A percentile compares a stretch with the other conserved stretches of the same genome.
Conservation (phyloP, 2,329 filamentous ascomycete genomes). For the Anthostomella pinea region DNA sequence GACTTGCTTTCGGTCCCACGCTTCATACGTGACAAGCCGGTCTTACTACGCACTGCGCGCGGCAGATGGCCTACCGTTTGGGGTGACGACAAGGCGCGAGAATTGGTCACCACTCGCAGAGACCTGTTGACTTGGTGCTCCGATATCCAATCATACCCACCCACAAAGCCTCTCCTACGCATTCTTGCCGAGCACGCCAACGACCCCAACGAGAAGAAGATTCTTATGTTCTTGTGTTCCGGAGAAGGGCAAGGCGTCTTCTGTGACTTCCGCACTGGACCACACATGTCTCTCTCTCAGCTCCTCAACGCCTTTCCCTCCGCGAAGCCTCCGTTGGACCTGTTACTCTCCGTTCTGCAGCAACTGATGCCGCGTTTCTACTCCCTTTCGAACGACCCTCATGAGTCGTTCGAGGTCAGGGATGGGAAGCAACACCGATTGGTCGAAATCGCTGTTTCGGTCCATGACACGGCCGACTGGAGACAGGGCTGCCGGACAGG, state of each 20-base stretch:
- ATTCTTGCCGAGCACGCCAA: slow-evolving; percentile 81
- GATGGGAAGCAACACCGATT: slow-evolving; percentile 72
- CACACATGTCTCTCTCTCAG: slow-evolving; percentile 81
- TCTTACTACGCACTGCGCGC: slow-evolving; percentile 72
- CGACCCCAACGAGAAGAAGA: slow-evolving; percentile 80
- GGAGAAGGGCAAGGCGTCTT: slow-evolving; percentile 89
- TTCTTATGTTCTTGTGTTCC: slow-evolving; percentile 80
- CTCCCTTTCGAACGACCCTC: slow-evolving; percentile 93
- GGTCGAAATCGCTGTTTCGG: slow-evolving; percentile 93
- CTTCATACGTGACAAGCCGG: slow-evolving; percentile 78
- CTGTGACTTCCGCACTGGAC: slow-evolving; percentile 89
- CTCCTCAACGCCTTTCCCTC: slow-evolving; percentile 90
- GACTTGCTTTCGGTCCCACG: slow-evolving; percentile 78
- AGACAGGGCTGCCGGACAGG: slow-evolving; percentile 70
- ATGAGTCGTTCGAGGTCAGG: slow-evolving; percentile 66
- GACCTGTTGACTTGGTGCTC: slow-evolving; percentile 95
- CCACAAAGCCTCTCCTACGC: slow-evolving; percentile 82
- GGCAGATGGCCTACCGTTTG: slow-evolving; percentile 97
- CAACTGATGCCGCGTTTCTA: slow-evolving; percentile 98
- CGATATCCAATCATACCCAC: slow-evolving; percentile 88
- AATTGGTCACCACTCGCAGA: slow-evolving; percentile 84
- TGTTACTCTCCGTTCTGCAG: slow-evolving; percentile 75
- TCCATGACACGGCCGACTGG: slow-evolving; percentile 86
- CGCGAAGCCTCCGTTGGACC: slow-evolving; percentile 79
- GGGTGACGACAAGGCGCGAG: slow-evolving; percentile 83